Evolutionary conservation across 768 basidiomycete species (phyloP).

Genomic region (Macrolepiota albuminosa): DNA sequence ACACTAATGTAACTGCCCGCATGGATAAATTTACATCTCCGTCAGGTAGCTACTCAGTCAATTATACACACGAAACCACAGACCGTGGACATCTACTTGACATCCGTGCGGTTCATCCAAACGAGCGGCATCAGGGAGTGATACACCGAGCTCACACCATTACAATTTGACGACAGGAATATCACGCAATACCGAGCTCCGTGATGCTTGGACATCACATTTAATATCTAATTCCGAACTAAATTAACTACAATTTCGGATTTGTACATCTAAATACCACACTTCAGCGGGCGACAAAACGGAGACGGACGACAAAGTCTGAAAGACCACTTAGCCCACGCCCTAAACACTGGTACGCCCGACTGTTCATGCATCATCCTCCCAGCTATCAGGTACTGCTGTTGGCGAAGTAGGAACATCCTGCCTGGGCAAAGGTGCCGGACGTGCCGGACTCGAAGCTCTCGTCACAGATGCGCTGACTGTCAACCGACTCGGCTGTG

Average conservation of each 20-base stretch:
- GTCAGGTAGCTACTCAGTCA: too few relatives aligned
- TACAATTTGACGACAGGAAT: not conserved
- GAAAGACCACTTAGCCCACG: not conserved
- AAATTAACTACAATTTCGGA: not conserved
- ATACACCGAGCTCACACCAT: not conserved
- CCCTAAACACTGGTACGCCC: not conserved
- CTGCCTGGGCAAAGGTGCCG: not conserved
- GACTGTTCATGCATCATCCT: slow-evolving; percentile 23
- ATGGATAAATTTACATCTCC: too few relatives aligned
- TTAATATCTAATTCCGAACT: not conserved
- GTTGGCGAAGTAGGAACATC: slow-evolving; percentile 11
- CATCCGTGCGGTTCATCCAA: not conserved
- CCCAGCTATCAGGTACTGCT: slow-evolving; percentile 30
- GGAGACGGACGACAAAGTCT: not conserved
- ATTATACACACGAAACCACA: too few relatives aligned
- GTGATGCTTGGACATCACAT: not conserved
- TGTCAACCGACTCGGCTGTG: not conserved
- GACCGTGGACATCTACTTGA: too few relatives aligned
- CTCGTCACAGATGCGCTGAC: slow-evolving; percentile 5
- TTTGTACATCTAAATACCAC: not conserved
- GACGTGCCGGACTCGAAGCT: slow-evolving; percentile 11
- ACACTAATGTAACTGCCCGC: too few relatives aligned
- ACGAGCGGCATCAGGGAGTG: not conserved
- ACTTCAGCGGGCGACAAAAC: not conserved
- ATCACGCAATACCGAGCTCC: not conserved